Evolutionary conservation across 2,329 filamentous ascomycete genomes (phyloP).

Genomic region (Aspergillus piperis): DNA sequence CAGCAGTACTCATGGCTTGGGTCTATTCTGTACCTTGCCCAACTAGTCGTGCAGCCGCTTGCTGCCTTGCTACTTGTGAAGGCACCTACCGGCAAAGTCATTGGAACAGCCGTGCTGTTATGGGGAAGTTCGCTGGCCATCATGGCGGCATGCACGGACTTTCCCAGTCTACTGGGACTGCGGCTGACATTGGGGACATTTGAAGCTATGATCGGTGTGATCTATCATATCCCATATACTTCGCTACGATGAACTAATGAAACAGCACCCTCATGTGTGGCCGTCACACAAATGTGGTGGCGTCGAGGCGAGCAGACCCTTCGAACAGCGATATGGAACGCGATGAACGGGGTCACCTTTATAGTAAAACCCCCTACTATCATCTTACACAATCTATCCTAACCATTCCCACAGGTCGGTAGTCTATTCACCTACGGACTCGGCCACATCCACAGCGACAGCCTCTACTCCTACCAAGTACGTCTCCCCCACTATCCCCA

Average conservation of each 20-base stretch:
- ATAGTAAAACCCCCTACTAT: conserved; percentile 36
- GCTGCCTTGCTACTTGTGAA: conserved; percentile 49
- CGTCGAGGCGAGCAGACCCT: conserved; percentile 60
- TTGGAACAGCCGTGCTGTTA: conserved; percentile 53
- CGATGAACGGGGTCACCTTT: conserved; percentile 62
- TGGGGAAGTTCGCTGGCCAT: conserved; percentile 56
- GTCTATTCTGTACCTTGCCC: conserved; percentile 62
- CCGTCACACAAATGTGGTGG: conserved; percentile 65
- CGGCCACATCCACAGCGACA: conserved; percentile 56
- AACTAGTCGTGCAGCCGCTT: conserved; percentile 60
- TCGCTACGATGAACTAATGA: neutral
- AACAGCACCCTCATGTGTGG: conserved; percentile 54
- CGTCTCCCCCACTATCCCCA: neutral
- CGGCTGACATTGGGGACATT: conserved; percentile 49
- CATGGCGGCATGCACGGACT: conserved; percentile 55
- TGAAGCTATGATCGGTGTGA: conserved; percentile 27
- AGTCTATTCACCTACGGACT: conserved; percentile 61
- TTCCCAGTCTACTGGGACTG: conserved; percentile 48
- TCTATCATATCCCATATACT: too few relatives aligned
- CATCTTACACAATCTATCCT: neutral
- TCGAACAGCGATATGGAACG: conserved; percentile 61
- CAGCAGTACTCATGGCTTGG: conserved; percentile 61
- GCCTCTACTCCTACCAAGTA: conserved; percentile 38
- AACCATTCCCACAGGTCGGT: conserved; percentile 36
- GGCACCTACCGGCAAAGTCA: conserved; percentile 56